phyloP scores from a whole-genome alignment of 2,329 filamentous ascomycete genomes.

The Aspergillus unguis region DNA sequence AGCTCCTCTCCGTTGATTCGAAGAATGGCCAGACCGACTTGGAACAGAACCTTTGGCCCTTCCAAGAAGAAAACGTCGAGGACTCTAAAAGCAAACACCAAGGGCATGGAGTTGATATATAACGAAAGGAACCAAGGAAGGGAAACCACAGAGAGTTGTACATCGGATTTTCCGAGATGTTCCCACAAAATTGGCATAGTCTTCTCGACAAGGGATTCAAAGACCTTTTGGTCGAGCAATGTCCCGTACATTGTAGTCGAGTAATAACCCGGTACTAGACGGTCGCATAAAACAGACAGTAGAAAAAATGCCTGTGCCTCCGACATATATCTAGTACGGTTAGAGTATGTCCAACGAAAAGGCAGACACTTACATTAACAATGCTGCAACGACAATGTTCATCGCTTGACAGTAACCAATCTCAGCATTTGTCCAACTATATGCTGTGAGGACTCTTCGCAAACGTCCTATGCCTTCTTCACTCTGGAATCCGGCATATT shows the following conservation, averaged over 20 bases:
- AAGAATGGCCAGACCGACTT: slow-evolving; percentile 93
- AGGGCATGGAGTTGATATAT: slow-evolving; percentile 99
- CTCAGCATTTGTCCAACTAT: slow-evolving; percentile 94
- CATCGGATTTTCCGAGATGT: slow-evolving; percentile 92
- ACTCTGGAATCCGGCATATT: slow-evolving; percentile 96
- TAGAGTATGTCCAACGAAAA: slow-evolving; percentile 11
- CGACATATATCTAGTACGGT: slow-evolving; percentile 74
- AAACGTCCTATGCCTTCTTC: slow-evolving; percentile 90
- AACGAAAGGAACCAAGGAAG: slow-evolving; percentile 96
- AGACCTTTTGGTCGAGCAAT: slow-evolving; percentile 91
- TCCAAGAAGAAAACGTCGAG: slow-evolving; percentile 98
- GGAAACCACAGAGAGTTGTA: slow-evolving; percentile 95
- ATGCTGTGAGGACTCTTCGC: slow-evolving; percentile 87
- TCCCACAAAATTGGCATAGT: slow-evolving; percentile 99
- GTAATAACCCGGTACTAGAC: slow-evolving; percentile 92
- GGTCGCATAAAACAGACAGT: slow-evolving; percentile 85
- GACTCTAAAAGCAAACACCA: slow-evolving; percentile 95
- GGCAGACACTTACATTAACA: slow-evolving; percentile 68
- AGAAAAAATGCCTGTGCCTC: slow-evolving; percentile 94
- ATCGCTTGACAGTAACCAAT: slow-evolving; percentile 99
- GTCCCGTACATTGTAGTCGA: slow-evolving; percentile 99
- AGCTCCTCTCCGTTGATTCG: slow-evolving; percentile 96
- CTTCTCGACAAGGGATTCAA: slow-evolving; percentile 95
- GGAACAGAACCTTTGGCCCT: slow-evolving; percentile 94
- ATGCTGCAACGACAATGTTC: slow-evolving; percentile 98